Evolutionary conservation across 495 filamentous ascomycete genomes (phyloP).

Genomic region (Daldinia vernicosa): DNA sequence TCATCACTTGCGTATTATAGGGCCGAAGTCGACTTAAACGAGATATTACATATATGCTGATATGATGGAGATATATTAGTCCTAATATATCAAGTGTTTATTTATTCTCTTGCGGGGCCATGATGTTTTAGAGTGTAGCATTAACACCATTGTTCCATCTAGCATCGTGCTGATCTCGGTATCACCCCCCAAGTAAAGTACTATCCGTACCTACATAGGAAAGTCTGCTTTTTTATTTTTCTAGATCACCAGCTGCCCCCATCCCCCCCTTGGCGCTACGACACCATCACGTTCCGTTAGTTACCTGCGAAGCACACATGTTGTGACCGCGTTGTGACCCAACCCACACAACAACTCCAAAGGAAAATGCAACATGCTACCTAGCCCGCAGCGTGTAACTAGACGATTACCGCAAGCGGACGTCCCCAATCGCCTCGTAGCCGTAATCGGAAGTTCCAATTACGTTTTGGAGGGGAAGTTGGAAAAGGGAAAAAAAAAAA

Average conservation of each 20-base stretch:
- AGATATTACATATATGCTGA: too few relatives aligned
- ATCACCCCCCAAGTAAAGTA: slow-evolving; percentile 24
- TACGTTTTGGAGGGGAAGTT: slow-evolving; percentile 3
- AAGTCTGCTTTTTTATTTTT: background rate
- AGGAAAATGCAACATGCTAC: slow-evolving; percentile 17
- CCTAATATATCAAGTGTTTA: slow-evolving; percentile 19
- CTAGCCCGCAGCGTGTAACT: slow-evolving; percentile 24
- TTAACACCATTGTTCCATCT: slow-evolving; percentile 40
- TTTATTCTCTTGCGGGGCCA: slow-evolving; percentile 18
- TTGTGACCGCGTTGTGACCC: slow-evolving; percentile 31
- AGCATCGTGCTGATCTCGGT: slow-evolving; percentile 39
- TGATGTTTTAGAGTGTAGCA: slow-evolving; percentile 42
- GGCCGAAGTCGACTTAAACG: slow-evolving; percentile 24
- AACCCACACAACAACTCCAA: slow-evolving; percentile 4
- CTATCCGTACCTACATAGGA: slow-evolving; percentile 25
- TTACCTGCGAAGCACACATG: slow-evolving; percentile 22
- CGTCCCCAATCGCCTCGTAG: slow-evolving; percentile 17
- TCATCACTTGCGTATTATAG: slow-evolving; percentile 27
- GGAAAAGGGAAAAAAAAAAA: background rate
- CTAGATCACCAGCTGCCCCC: slow-evolving; percentile 23
- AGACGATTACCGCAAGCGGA: slow-evolving; percentile 23
- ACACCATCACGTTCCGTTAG: slow-evolving; percentile 39
- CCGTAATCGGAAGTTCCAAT: slow-evolving; percentile 13
- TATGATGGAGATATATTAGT: slow-evolving; percentile 16
- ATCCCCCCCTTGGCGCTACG: slow-evolving; percentile 35